These are phyloP conservation scores for Boletus sp. DNA, from an alignment of 1,284 basidiomycete genomes.

Conservation along the genomic window DNA sequence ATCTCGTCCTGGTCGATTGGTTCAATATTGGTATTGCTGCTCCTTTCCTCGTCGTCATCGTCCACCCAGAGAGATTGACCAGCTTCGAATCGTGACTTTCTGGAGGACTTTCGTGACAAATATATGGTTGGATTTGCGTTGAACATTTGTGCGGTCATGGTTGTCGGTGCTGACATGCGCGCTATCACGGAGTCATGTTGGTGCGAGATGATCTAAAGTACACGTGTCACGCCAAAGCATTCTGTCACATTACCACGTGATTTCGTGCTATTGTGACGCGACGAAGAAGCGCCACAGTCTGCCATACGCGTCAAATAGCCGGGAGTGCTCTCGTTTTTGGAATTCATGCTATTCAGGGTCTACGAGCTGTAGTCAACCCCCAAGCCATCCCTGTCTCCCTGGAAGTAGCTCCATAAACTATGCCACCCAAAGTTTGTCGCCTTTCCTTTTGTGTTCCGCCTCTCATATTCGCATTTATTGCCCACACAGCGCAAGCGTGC, in stretches of 20 bases:
- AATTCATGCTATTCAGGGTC: constrained; percentile 8
- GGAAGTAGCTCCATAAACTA: constrained; percentile 1
- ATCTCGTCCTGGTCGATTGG: constrained; percentile 70
- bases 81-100: constrained; percentile 34
- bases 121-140: constrained; percentile 65
- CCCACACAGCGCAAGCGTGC: constrained; percentile 40
- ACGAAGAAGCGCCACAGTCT: background rate
- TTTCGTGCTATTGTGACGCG: constrained; percentile 5
- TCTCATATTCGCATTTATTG: background rate
- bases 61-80: constrained; percentile 51
- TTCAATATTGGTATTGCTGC: constrained; percentile 39
- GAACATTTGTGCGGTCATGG: constrained; percentile 52
- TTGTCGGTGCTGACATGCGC: background rate
- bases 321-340: constrained; percentile 10
- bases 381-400: background rate
- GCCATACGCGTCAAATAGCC: constrained; percentile 22
- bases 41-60: constrained; percentile 34
- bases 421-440: constrained; percentile 42
- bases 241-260: constrained; percentile 29
- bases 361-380: background rate
- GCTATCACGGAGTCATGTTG: too few relatives aligned
- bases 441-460: background rate
- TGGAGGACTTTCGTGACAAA: constrained; percentile 39
- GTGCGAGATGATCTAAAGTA: background rate
- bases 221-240: constrained; percentile 10